These are phyloP conservation scores for Aspergillus homomorphus DNA, from an alignment of 495 filamentous ascomycete genomes.

Conservation along the genomic window DNA sequence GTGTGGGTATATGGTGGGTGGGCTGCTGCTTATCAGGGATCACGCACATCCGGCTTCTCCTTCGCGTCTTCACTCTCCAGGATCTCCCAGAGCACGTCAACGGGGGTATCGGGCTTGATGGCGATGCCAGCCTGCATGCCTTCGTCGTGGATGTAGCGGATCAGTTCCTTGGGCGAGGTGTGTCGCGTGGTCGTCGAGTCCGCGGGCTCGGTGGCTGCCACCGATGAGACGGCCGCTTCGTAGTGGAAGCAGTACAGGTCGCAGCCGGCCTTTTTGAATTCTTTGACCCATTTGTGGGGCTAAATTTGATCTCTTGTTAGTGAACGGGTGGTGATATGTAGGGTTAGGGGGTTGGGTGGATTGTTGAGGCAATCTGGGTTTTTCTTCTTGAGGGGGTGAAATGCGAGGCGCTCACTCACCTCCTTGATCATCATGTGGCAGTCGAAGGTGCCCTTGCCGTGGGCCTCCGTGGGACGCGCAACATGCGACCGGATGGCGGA, in stretches of 20 bases:
- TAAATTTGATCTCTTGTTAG: conserved; percentile 28
- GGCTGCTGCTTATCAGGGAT: not conserved
- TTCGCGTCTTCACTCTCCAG: conserved; percentile 65
- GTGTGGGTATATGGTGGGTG: not conserved
- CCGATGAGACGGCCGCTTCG: conserved; percentile 85
- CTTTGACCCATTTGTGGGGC: conserved; percentile 97
- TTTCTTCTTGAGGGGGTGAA: no score
- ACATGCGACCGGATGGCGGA: conserved; percentile 88
- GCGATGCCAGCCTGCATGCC: conserved; percentile 92
- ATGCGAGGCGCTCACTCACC: conserved; percentile 44
- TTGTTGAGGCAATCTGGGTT: no score
- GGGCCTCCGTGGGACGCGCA: conserved; percentile 51
- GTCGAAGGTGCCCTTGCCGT: conserved; percentile 88
- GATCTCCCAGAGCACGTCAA: conserved; percentile 88
- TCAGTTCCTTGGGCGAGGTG: conserved; percentile 80
- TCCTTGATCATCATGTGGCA: conserved; percentile 99
- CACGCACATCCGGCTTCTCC: conserved; percentile 88
- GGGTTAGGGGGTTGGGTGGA: not conserved
- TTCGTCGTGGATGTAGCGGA: conserved; percentile 81
- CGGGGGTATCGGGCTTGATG: conserved; percentile 87
- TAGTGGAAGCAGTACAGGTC: conserved; percentile 99
- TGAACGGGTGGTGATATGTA: not conserved
- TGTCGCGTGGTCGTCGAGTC: conserved; percentile 56
- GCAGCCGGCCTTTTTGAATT: conserved; percentile 90
- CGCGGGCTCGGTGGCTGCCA: conserved; percentile 76